phyloP scores from a whole-genome alignment of 1,139 yeast species.

The Taphrina sp. region DNA sequence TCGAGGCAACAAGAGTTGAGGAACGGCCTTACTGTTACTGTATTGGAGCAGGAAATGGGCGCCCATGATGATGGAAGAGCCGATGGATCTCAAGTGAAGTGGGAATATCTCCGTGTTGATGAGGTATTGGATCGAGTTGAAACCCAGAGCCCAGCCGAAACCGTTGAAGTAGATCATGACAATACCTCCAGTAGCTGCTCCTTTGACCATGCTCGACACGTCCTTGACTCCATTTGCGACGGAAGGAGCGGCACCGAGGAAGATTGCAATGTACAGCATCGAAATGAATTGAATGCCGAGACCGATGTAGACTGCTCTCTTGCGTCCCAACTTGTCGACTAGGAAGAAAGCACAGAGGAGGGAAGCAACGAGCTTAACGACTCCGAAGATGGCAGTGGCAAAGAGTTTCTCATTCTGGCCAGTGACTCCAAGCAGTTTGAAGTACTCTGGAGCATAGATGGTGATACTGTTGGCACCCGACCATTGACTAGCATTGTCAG shows the following conservation, averaged over 20 bases:
- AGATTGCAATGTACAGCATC: constrained; percentile 49
- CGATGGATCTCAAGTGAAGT: constrained; percentile 54
- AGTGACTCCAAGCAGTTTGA: constrained; percentile 53
- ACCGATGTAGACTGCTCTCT: constrained; percentile 50
- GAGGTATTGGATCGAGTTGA: constrained; percentile 59
- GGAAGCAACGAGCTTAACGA: constrained; percentile 51
- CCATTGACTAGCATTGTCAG: no score
- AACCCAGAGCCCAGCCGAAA: constrained; percentile 63
- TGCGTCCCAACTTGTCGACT: constrained; percentile 53
- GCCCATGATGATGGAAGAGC: constrained; percentile 57
- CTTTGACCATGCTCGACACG: constrained; percentile 7
- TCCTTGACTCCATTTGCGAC: constrained; percentile 11
- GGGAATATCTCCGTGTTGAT: constrained; percentile 54
- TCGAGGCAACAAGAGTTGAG: constrained; percentile 16
- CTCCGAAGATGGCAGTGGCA: constrained; percentile 56
- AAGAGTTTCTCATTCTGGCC: constrained; percentile 48
- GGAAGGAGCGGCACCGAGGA: constrained; percentile 49
- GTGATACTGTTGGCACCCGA: constrained; percentile 50
- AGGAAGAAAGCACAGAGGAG: constrained; percentile 47
- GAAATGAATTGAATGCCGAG: constrained; percentile 47
- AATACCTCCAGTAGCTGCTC: constrained; percentile 19
- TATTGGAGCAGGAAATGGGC: constrained; percentile 61
- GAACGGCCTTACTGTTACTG: constrained; percentile 29
- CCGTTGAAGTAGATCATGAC: constrained; percentile 51
- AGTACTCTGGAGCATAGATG: constrained; percentile 59